These are phyloP conservation scores for Amanita jacksonii DNA, from an alignment of 768 basidiomycete species.

Conservation along the genomic window DNA sequence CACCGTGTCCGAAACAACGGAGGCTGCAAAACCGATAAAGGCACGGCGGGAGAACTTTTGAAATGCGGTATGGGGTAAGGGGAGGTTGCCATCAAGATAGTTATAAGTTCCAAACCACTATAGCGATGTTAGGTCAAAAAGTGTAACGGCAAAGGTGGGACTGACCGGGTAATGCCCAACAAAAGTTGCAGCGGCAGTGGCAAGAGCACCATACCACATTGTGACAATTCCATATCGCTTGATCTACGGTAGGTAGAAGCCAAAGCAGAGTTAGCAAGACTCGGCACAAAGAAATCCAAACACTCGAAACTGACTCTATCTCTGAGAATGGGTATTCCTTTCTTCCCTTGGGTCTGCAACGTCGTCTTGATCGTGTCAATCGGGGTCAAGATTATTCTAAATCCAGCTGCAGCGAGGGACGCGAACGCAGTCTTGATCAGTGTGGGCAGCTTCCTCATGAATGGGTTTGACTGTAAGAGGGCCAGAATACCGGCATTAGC, in stretches of 20 bases:
- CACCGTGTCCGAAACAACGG: constrained; percentile 74
- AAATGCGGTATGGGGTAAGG: constrained; percentile 37
- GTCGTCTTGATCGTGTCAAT: constrained; percentile 95
- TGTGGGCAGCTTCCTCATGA: constrained; percentile 52
- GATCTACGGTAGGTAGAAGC: constrained; percentile 28
- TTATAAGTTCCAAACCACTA: constrained; percentile 88
- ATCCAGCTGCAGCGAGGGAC: constrained; percentile 67
- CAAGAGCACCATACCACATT: constrained; percentile 86
- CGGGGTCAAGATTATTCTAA: constrained; percentile 88
- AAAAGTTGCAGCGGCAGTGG: constrained; percentile 89
- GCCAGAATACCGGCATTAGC: constrained; percentile 91
- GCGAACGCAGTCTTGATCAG: constrained; percentile 74
- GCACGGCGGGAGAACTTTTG: constrained; percentile 71
- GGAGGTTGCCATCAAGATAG: constrained; percentile 57
- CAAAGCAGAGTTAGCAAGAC: background rate
- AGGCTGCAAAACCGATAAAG: constrained; percentile 85
- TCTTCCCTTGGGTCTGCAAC: constrained; percentile 80
- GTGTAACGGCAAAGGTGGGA: constrained; percentile 12
- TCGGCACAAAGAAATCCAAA: background rate
- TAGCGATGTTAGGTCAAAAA: constrained; percentile 4
- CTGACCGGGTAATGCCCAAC: constrained; percentile 84
- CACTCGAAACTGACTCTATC: constrained; percentile 40
- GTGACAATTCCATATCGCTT: constrained; percentile 66
- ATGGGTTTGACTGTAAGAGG: constrained; percentile 66
- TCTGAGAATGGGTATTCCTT: constrained; percentile 56